Base-by-base conservation (phyloP, 768 basidiomycete species). In the Phaffia tasmanica region DNA sequence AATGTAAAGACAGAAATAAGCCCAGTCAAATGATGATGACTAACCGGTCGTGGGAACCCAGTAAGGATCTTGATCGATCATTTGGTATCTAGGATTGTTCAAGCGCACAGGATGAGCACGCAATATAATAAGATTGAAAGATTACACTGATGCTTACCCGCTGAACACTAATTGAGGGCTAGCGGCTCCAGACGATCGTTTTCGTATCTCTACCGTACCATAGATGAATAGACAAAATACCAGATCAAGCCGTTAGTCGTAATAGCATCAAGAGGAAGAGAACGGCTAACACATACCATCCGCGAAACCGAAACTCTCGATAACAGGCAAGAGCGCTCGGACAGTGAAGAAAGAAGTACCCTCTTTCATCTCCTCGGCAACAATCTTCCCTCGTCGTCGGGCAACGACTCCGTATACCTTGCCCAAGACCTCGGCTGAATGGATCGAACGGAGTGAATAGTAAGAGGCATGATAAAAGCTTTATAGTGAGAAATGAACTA, bases 281-380 rank as follows among this genome's bases (percentile, higher is more conserved):
- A 11, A 42, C 11, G 11, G 35, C 35, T 42, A 11, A 42, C 4
- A 42, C 84, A 69, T 69, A 91, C 94, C 94, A 76, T 92, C 91
- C 29, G 92, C 89, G 75, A 99, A 97, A 0, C 94, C 93, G 74
- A 98, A 99, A 77, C 88, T 90, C 77, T 98, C 95, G 15, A 95
- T 89, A 8, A 98, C 93, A 1, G 95, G 95, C 23, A 99, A 77
- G 69, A 95, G 78, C 0, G 95, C 89, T 8, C 86, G 83, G 25
- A 99, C 85, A 14, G 86, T 91, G 78, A 99, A 95, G 78, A 95
- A 93, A 0, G 87, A 82, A 0, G 92, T 95, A 0, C 95, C 92
- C 75, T 98, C 93, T 75, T 92, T 97, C 92, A 98, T 94, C 75
- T 98, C 95, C 74, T 98, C 95, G 18, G 92, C 87, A 3, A 97